A percentile compares a stretch with the other conserved stretches of the same genome.
phyloP scores from a whole-genome alignment of 2,329 filamentous ascomycete genomes.

The Zasmidium citrigriseum region DNA sequence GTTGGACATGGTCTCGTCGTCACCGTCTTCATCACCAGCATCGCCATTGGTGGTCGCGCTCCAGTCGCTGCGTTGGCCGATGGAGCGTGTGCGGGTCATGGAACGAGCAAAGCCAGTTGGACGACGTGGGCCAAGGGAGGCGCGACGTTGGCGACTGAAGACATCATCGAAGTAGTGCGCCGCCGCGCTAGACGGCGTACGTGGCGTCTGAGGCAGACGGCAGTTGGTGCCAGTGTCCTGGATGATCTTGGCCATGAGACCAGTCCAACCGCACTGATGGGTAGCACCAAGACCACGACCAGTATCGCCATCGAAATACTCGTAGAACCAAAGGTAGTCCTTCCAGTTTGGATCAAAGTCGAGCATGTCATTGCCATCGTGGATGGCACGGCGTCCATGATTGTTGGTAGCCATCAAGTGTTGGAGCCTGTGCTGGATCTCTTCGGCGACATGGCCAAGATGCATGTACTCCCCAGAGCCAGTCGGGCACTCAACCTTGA shows the following conservation, averaged over 20 bases:
- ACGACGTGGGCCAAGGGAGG: slow-evolving; percentile 61
- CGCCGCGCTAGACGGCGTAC: slow-evolving; percentile 79
- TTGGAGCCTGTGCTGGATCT: slow-evolving; percentile 91
- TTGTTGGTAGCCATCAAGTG: slow-evolving; percentile 85
- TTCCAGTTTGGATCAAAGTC: slow-evolving; percentile 94
- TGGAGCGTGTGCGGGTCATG: slow-evolving; percentile 60
- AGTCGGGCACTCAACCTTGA: slow-evolving; percentile 91
- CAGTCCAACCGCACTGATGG: slow-evolving; percentile 97
- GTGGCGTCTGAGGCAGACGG: slow-evolving; percentile 88
- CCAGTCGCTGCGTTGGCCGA: slow-evolving; percentile 80
- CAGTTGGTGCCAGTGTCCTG: slow-evolving; percentile 93
- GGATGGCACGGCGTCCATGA: slow-evolving; percentile 84
- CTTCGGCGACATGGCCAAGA: slow-evolving; percentile 88
- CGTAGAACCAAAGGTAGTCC: slow-evolving; percentile 92
- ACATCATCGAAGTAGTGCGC: slow-evolving; percentile 95
- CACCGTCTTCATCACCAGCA: slow-evolving; percentile 41
- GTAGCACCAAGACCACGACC: slow-evolving; percentile 87
- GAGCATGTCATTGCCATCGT: slow-evolving; percentile 78
- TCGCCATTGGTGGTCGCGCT: slow-evolving; percentile 39
- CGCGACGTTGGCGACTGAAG: slow-evolving; percentile 60
- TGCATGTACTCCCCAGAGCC: slow-evolving; percentile 96
- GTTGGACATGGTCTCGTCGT: slow-evolving; percentile 26
- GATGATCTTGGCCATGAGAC: slow-evolving; percentile 92
- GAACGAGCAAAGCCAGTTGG: slow-evolving; percentile 55
- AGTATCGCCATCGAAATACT: slow-evolving; percentile 93